phyloP scores from a whole-genome alignment of 202 grass and related monocot genomes.

The Bolboschoenoplectus hybrid region DNA sequence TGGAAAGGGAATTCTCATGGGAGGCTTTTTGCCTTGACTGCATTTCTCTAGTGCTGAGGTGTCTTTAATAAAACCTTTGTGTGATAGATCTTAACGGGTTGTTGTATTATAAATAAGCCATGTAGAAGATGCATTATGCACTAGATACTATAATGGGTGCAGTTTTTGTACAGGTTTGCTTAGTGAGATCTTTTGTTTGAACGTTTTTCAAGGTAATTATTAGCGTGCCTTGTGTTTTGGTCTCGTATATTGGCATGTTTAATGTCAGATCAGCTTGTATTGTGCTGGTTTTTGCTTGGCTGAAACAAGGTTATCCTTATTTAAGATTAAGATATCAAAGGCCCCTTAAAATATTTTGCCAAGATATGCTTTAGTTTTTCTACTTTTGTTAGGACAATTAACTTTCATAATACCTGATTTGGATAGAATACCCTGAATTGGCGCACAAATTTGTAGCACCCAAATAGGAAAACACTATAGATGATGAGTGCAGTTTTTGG shows the following conservation, averaged over 20 bases:
- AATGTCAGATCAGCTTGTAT: neutral
- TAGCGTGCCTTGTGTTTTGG: neutral
- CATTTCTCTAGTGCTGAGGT: conserved; percentile 72
- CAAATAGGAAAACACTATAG: no score
- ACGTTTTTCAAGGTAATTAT: neutral
- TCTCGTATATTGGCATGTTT: neutral
- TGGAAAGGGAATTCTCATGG: conserved; percentile 60
- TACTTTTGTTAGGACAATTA: neutral
- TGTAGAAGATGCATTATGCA: conserved; percentile 2
- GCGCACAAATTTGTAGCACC: neutral
- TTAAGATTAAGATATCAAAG: neutral
- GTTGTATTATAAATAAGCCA: conserved; percentile 75
- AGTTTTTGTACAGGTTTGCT: neutral
- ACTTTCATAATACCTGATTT: neutral
- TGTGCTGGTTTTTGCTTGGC: neutral
- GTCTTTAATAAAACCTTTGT: conserved; percentile 49
- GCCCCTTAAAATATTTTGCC: neutral
- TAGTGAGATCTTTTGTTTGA: neutral
- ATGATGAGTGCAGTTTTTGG: no score
- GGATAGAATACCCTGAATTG: neutral
- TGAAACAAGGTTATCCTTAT: neutral
- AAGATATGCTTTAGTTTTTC: neutral
- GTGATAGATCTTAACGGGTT: conserved; percentile 27
- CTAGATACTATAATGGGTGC: neutral
- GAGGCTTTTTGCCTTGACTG: conserved; percentile 54